These are phyloP conservation scores for Aureobasidium vineae DNA, from an alignment of 2,329 filamentous ascomycete genomes.

Conservation along the genomic window DNA sequence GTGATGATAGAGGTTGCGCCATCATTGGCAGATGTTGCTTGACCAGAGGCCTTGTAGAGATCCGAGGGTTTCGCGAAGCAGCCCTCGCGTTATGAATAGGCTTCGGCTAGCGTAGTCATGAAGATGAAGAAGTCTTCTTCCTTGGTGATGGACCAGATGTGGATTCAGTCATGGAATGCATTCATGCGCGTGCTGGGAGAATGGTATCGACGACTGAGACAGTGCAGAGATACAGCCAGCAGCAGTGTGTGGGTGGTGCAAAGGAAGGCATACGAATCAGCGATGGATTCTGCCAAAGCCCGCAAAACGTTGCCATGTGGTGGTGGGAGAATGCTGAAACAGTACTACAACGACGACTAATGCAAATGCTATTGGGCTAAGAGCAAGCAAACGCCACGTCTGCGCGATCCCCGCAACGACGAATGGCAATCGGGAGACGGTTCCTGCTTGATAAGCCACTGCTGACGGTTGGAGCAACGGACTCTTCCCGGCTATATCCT, in stretches of 20 bases:
- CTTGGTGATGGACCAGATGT: neutral
- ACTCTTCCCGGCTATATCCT: slow-evolving; percentile 23
- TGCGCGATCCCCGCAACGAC: slow-evolving; percentile 16
- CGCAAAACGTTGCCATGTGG: slow-evolving; percentile 22
- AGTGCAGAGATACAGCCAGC: neutral
- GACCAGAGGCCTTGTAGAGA: slow-evolving; percentile 11
- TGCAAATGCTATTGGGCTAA: slow-evolving; percentile 23
- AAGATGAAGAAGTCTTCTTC: neutral
- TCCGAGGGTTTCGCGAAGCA: slow-evolving; percentile 12
- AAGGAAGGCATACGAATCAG: neutral
- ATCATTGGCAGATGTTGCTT: slow-evolving; percentile 7
- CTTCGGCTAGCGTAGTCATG: slow-evolving; percentile 11
- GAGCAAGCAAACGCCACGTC: slow-evolving; percentile 27
- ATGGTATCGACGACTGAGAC: neutral
- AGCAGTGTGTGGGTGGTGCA: neutral
- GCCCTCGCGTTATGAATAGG: slow-evolving; percentile 14
- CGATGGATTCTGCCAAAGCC: neutral
- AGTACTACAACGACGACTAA: slow-evolving; percentile 27
- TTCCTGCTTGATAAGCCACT: slow-evolving; percentile 17
- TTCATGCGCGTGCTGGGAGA: neutral
- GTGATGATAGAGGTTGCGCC: slow-evolving; percentile 12
- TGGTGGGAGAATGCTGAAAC: slow-evolving; percentile 16
- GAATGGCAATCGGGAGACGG: slow-evolving; percentile 5
- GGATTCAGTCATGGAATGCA: neutral
- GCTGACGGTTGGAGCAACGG: slow-evolving; percentile 22